These are phyloP conservation scores for Protostelium mycophagum DNA, from an alignment of 78 protist genomes.

Conservation along the genomic window DNA sequence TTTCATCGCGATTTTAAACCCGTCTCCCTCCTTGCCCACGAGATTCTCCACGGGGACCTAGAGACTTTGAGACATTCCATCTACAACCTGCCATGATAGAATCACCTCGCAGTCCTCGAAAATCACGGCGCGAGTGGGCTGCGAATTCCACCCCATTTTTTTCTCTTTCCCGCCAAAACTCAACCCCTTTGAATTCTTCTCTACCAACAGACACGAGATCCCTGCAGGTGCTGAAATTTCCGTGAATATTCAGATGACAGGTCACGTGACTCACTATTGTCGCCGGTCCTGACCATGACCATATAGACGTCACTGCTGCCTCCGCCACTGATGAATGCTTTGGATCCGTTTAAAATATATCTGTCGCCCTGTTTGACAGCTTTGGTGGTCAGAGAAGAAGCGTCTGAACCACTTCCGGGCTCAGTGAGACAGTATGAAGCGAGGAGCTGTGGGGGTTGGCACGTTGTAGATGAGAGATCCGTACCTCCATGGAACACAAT, in stretches of 20 bases:
- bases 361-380: constrained; percentile 72
- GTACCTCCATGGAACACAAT: constrained; percentile 32
- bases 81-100: constrained; percentile 35
- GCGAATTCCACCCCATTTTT: constrained; percentile 81
- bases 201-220: constrained; percentile 78
- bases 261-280: constrained; percentile 17
- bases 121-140: constrained; percentile 79
- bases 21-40: constrained; percentile 86
- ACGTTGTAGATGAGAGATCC: neutral
- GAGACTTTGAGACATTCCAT: constrained; percentile 34
- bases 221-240: constrained; percentile 64
- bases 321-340: constrained; percentile 92
- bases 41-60: constrained; percentile 73
- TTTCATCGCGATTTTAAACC: constrained; percentile 93
- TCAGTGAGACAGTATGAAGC: constrained; percentile 89
- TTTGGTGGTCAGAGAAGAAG: constrained; percentile 77
- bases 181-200: constrained; percentile 77
- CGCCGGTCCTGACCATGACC: constrained; percentile 88
- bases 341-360: constrained; percentile 80
- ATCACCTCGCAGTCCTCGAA: constrained; percentile 66
- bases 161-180: constrained; percentile 77
- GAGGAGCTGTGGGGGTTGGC: constrained; percentile 4
- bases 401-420: constrained; percentile 87
- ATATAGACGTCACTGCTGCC: constrained; percentile 79
- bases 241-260: neutral